Base-by-base conservation (phyloP, 2,329 filamentous ascomycete species). In the Aspergillus pseudoglaucus region DNA sequence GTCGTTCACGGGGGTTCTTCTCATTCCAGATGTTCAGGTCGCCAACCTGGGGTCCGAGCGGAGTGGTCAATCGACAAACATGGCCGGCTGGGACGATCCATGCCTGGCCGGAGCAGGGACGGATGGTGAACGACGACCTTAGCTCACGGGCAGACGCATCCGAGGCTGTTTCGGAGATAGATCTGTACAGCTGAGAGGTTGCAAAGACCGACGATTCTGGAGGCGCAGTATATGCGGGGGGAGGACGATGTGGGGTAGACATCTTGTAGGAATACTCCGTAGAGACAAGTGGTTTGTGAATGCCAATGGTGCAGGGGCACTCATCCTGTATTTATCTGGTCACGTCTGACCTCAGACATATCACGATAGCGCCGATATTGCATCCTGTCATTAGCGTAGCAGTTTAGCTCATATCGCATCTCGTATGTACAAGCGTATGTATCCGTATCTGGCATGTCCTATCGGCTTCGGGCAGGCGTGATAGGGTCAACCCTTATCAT, bases 11-110 rank as follows among this genome's bases (percentile, higher is more conserved):
- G 0, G 87, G 85, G 65, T 93, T 90, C 53, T 83, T 71, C 4
- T 77, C 75, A 58, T 85, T 88, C 86, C 87, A 94, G 58, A 93
- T 78, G 65, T 94, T 94, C 15, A 93, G 71, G 59, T 93, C 88
- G 46, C 87, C 86, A 43, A 94, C 87, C 69, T 94, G 88, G 0
- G 88, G 82, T 0, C 88, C 88, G 47, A 84, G 73, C 0, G 87
- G 87, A 0, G 88, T 91, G 48, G 82, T 85, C 52, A 94, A 82
- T 12, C 83, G 80, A 51, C 88, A 80, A 48, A 93, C 78, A 43
- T 77, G 77, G 3, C 86, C 85, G 1, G 80, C 80, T 0, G 81
- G 77, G 0, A 85, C 87, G 42, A 78, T 75, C 84, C 85, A 93
- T 1, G 88, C 87, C 50, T 75, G 75, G 1, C 85, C 88, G 2